Evolutionary conservation across 1,284 basidiomycete species (phyloP).

Genomic region (Fomitopsis pinicola): DNA sequence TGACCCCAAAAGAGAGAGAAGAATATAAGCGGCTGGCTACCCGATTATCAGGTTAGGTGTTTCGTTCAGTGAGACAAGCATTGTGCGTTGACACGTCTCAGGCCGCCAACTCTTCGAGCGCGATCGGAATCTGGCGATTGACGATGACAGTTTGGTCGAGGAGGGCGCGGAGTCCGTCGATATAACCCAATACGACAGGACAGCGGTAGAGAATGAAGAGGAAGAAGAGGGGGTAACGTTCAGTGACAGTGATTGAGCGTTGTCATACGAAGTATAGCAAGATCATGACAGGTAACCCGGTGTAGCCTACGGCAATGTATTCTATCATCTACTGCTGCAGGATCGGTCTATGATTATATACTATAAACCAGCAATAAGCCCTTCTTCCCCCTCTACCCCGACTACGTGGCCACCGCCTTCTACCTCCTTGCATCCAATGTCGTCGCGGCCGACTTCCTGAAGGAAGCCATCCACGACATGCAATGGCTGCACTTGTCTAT

Average conservation of each 20-base stretch:
- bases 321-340: not conserved
- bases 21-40: slow-evolving; percentile 69
- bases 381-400: slow-evolving; percentile 33
- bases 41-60: slow-evolving; percentile 63
- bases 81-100: slow-evolving; percentile 25
- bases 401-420: slow-evolving; percentile 34
- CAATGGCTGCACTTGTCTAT: slow-evolving; percentile 27
- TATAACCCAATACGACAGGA: slow-evolving; percentile 81
- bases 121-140: slow-evolving; percentile 61
- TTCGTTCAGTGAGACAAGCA: too few relatives aligned
- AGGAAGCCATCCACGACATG: slow-evolving; percentile 54
- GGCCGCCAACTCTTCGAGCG: slow-evolving; percentile 89
- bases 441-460: slow-evolving; percentile 47
- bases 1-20: slow-evolving; percentile 85
- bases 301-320: slow-evolving; percentile 14
- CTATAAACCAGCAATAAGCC: slow-evolving; percentile 40
- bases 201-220: slow-evolving; percentile 54
- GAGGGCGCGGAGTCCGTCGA: slow-evolving; percentile 86
- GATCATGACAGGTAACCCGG: slow-evolving; percentile 10
- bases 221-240: slow-evolving; percentile 62
- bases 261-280: not conserved
- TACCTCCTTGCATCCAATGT: slow-evolving; percentile 45
- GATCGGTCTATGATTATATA: not conserved
- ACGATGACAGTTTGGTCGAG: slow-evolving; percentile 74
- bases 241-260: slow-evolving; percentile 75